Conservation (phyloP, 257 asterid genomes). For the Solanum sitiens region DNA sequence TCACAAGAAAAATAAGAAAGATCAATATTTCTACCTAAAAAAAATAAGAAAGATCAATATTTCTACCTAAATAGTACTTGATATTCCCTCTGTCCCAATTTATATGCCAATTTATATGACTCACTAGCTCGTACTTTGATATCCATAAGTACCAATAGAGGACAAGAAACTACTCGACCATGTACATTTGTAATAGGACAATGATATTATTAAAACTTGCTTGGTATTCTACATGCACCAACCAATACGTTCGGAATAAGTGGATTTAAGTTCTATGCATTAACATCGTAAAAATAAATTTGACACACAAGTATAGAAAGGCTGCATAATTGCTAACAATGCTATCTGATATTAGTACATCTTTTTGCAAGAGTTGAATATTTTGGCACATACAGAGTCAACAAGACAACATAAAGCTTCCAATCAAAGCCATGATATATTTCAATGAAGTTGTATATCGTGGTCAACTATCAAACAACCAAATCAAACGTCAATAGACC, state of each 20-base stretch:
- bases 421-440: background rate
- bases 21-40: too few species aligned
- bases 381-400: background rate
- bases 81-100: rapidly evolving
- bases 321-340: background rate
- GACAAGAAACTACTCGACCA: background rate
- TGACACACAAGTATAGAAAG: background rate
- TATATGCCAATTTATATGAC: too few species aligned
- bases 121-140: background rate
- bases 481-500: background rate
- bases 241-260: background rate
- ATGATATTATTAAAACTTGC: background rate
- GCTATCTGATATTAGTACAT: background rate
- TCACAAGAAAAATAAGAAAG: background rate
- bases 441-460: background rate
- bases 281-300: background rate
- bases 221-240: background rate
- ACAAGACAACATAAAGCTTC: background rate
- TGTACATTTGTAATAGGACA: background rate
- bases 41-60: background rate
- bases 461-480: background rate
- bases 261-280: background rate
- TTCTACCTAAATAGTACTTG: background rate
- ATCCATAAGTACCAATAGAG: background rate
- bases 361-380: background rate